A percentile compares a stretch with the other conserved stretches of the same genome.
Evolutionary conservation across 768 basidiomycete genomes (phyloP).

Genomic region (Suillus luteus): DNA sequence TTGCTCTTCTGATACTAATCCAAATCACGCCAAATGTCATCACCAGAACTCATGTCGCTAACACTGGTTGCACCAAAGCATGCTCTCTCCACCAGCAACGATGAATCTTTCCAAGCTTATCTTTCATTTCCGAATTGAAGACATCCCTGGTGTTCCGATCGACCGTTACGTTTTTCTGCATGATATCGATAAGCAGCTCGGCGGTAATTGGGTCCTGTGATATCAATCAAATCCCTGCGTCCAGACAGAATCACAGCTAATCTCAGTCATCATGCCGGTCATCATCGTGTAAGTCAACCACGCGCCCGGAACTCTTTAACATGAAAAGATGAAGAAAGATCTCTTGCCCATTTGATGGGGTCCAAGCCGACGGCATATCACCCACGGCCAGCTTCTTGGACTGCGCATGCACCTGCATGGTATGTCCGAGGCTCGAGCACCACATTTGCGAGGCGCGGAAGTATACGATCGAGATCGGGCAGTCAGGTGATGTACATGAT

Average conservation of each 20-base stretch:
- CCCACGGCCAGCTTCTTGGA: neutral
- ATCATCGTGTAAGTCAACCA: neutral
- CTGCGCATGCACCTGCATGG: neutral
- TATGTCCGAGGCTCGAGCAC: neutral
- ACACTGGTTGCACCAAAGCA: neutral
- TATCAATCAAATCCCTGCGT: neutral
- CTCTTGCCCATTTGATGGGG: neutral
- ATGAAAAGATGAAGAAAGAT: neutral
- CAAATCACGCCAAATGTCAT: neutral
- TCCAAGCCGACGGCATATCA: neutral
- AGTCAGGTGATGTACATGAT: neutral
- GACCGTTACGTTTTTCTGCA: neutral
- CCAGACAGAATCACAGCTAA: neutral
- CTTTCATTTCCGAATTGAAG: constrained; percentile 3
- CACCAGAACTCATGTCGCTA: neutral
- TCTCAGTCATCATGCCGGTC: neutral
- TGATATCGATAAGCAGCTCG: constrained; percentile 5
- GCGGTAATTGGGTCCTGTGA: neutral
- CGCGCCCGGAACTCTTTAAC: neutral
- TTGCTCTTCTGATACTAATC: constrained; percentile 2
- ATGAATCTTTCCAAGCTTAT: neutral
- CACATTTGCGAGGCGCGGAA: neutral
- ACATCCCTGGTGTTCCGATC: constrained; percentile 2
- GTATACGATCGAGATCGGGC: neutral
- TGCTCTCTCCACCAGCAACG: neutral